These are phyloP conservation scores for Dendrostoma leiphaemia DNA, from an alignment of 2,329 filamentous ascomycete genomes.

Conservation along the genomic window DNA sequence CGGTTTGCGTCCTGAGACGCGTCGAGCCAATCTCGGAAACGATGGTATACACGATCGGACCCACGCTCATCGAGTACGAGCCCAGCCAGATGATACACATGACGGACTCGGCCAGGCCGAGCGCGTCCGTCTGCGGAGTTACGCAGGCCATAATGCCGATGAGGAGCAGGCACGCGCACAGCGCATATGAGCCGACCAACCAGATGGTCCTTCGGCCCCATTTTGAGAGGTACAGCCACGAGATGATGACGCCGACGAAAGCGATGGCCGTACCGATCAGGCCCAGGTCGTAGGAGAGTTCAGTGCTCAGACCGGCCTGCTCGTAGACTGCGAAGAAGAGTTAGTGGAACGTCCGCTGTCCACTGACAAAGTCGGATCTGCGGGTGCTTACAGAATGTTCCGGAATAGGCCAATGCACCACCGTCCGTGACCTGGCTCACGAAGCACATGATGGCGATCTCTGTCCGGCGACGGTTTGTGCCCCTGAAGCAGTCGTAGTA, in stretches of 20 bases:
- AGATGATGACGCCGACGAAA: constrained; percentile 41
- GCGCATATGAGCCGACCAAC: constrained; percentile 36
- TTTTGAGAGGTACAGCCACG: constrained; percentile 41
- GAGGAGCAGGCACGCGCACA: constrained; percentile 38
- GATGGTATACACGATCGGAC: constrained; percentile 44
- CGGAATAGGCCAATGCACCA: constrained; percentile 38
- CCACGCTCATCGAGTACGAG: constrained; percentile 41
- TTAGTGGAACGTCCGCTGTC: too few relatives aligned
- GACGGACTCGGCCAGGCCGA: constrained; percentile 39
- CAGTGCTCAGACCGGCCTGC: constrained; percentile 38
- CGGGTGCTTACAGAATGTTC: constrained; percentile 34
- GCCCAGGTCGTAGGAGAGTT: constrained; percentile 38
- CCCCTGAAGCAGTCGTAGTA: constrained; percentile 49
- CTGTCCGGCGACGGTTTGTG: constrained; percentile 43
- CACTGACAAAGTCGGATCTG: not conserved
- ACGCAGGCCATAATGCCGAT: constrained; percentile 41
- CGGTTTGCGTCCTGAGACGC: constrained; percentile 44
- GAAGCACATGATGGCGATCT: constrained; percentile 42
- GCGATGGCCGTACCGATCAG: constrained; percentile 42
- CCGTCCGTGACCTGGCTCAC: constrained; percentile 41
- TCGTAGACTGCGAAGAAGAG: constrained; percentile 33
- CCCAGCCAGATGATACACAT: constrained; percentile 44
- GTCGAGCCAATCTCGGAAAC: constrained; percentile 43
- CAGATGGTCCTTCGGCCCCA: constrained; percentile 43
- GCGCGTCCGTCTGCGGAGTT: constrained; percentile 31